These are phyloP conservation scores for Ampelomyces quisqualis DNA, from an alignment of 2,329 filamentous ascomycete genomes.

Conservation along the genomic window DNA sequence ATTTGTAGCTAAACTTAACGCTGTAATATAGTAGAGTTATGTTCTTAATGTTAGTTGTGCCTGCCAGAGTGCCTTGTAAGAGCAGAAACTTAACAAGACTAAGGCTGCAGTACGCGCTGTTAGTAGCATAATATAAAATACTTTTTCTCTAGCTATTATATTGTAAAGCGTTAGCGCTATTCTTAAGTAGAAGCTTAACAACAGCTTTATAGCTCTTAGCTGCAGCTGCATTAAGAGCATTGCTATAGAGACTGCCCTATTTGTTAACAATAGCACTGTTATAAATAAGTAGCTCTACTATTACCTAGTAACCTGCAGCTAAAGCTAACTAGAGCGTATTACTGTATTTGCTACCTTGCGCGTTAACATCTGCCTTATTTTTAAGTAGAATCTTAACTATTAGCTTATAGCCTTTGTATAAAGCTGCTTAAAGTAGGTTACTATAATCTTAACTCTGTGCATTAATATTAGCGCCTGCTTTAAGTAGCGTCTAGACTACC, in stretches of 20 bases:
- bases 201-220: neutral
- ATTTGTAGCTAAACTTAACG: slow-evolving; percentile 11
- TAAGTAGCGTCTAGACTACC: neutral
- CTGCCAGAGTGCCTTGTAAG: slow-evolving; percentile 2
- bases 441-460: no score
- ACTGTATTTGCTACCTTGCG: neutral
- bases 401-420: neutral
- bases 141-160: no score
- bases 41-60: slow-evolving; percentile 5
- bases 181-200: slow-evolving; percentile 12
- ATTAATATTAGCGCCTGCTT: neutral
- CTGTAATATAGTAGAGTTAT: slow-evolving; percentile 13
- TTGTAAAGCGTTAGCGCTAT: slow-evolving; percentile 2
- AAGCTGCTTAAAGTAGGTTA: neutral
- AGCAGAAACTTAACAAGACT: slow-evolving; percentile 6
- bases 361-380: neutral
- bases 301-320: neutral
- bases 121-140: slow-evolving; percentile 7
- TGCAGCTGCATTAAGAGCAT: neutral
- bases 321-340: slow-evolving; percentile 12
- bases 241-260: neutral
- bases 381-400: neutral
- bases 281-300: slow-evolving; percentile 1
- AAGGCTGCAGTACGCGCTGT: neutral
- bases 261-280: neutral